phyloP scores from a whole-genome alignment of 257 asterid species.

The Solanum chiquidenum region DNA sequence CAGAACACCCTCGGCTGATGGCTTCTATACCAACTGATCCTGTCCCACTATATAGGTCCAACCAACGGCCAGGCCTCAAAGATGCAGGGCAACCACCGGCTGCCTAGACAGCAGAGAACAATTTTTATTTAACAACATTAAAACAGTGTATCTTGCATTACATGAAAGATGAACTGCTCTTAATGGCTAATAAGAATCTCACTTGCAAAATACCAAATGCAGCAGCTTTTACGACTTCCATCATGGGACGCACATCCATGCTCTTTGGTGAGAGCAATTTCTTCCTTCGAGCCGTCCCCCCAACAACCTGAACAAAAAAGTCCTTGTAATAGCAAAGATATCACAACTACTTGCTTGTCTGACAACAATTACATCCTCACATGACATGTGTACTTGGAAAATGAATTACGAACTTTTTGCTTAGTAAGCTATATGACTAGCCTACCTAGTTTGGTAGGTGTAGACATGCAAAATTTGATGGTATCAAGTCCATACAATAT shows the following conservation, averaged over 20 bases:
- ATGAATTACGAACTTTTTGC: not conserved
- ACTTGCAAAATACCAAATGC: constrained; percentile 93
- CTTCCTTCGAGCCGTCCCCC: constrained; percentile 86
- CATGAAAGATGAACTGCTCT: not conserved
- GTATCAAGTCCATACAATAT: not conserved
- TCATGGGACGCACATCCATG: constrained; percentile 97
- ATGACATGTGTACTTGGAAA: not conserved
- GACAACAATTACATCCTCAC: not conserved
- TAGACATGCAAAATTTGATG: not conserved
- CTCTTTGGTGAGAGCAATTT: constrained; percentile 93
- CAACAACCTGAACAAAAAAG: constrained; percentile 56
- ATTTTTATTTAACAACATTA: constrained; percentile 1
- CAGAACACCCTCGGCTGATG: constrained; percentile 92
- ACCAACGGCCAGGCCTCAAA: constrained; percentile 91
- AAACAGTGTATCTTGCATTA: not conserved
- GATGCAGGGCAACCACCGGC: constrained; percentile 88
- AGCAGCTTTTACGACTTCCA: constrained; percentile 97
- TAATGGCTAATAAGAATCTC: not conserved
- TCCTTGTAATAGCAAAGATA: not conserved
- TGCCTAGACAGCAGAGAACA: constrained; percentile 32
- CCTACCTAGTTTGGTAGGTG: not conserved
- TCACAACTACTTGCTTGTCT: not conserved
- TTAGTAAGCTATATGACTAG: not conserved
- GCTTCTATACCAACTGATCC: constrained; percentile 99
- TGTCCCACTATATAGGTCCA: constrained; percentile 96